Percentiles rank a stretch among this genome's conserved stretches.
These are phyloP conservation scores for Pistacia atlantica DNA, from an alignment of 345 rosid genomes.

Conservation along the genomic window DNA sequence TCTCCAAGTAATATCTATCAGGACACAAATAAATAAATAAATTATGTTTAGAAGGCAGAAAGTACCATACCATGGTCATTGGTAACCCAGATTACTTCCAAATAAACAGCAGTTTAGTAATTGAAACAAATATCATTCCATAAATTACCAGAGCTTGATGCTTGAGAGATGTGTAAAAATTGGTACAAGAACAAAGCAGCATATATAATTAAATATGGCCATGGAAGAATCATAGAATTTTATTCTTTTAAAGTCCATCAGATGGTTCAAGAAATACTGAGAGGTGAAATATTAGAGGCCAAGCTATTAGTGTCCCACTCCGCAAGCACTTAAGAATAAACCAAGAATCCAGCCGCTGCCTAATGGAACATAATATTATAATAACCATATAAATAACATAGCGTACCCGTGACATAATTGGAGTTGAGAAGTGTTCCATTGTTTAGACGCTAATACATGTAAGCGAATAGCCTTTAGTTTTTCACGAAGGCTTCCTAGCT, in stretches of 20 bases:
- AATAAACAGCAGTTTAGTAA: no score
- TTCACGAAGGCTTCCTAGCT: constrained; percentile 39
- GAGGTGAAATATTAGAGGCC: no score
- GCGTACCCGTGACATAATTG: background rate
- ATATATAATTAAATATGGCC: no score
- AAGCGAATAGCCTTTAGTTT: constrained; percentile 47
- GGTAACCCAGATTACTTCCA: background rate
- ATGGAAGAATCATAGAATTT: no score
- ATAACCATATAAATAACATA: background rate
- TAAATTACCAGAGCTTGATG: background rate
- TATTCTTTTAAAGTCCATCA: no score
- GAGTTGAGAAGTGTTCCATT: no score
- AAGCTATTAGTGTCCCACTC: no score
- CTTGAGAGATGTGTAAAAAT: background rate
- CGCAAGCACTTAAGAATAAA: no score
- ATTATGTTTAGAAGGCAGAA: constrained; percentile 10
- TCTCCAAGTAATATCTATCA: constrained; percentile 50
- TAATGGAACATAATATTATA: background rate
- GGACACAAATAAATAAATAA: constrained; percentile 5
- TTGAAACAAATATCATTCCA: background rate
- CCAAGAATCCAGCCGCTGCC: background rate
- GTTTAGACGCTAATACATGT: no score
- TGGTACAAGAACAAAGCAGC: no score
- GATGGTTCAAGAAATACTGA: no score
- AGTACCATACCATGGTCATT: background rate